These are phyloP conservation scores for Caryopteris hybrid DNA, from an alignment of 305 asterid genomes.

Conservation along the genomic window DNA sequence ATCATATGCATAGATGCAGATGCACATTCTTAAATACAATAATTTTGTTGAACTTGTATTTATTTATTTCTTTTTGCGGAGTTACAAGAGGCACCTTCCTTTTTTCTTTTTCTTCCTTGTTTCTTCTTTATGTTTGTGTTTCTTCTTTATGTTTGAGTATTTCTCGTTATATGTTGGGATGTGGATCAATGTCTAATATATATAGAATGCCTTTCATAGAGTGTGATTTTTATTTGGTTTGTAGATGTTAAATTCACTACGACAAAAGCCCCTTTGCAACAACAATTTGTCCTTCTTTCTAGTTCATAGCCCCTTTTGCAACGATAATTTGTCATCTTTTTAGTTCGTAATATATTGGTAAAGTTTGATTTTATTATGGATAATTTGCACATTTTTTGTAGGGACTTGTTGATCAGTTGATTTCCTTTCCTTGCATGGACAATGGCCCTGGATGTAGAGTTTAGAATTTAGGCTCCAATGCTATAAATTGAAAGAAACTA, in stretches of 20 bases:
- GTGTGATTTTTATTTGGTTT: background rate
- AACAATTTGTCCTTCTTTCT: background rate
- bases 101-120: background rate
- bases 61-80: background rate
- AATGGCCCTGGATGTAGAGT: background rate
- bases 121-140: no score
- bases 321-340: background rate
- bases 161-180: background rate
- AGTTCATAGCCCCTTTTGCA: background rate
- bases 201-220: no score
- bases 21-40: background rate
- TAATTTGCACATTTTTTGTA: background rate
- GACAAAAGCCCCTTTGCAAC: background rate
- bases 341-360: background rate
- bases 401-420: background rate
- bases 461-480: background rate
- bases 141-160: background rate
- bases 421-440: no score
- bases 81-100: background rate
- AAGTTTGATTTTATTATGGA: background rate
- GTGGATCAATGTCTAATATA: background rate
- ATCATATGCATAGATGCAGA: no score
- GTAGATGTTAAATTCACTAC: background rate
- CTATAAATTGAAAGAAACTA: background rate
- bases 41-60: background rate